phyloP scores from a whole-genome alignment of 2,329 filamentous ascomycete genomes.

The Hirsutella thompsonii region DNA sequence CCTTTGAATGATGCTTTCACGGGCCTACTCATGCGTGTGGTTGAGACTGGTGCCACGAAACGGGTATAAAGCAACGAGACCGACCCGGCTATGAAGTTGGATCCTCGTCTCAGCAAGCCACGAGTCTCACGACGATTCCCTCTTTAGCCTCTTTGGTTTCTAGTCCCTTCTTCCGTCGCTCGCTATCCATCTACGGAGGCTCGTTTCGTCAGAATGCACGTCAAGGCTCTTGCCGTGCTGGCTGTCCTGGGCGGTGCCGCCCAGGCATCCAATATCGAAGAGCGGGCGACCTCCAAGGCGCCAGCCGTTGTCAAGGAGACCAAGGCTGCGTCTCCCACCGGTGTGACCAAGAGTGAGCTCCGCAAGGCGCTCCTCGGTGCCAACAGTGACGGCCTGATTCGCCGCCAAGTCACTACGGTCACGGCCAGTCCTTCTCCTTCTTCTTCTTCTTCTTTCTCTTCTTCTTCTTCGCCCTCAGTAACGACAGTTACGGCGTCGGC shows the following conservation, averaged over 20 bases:
- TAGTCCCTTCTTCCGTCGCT: neutral
- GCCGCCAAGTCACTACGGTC: no score
- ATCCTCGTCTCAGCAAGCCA: neutral
- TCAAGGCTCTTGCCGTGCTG: conserved; percentile 11
- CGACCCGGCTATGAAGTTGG: neutral
- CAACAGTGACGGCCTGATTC: no score
- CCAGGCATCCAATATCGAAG: conserved; percentile 6
- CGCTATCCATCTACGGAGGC: neutral
- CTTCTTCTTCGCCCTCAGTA: no score
- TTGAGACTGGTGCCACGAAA: no score
- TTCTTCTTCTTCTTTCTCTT: no score
- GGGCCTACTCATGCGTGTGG: no score
- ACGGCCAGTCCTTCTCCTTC: no score
- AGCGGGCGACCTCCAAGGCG: neutral
- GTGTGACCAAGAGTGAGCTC: no score
- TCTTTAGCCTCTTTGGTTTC: neutral
- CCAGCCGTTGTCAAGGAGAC: neutral
- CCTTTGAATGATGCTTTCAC: no score
- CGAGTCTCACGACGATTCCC: neutral
- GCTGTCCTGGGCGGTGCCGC: conserved; percentile 10
- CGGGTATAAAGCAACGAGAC: no score
- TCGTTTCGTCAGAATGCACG: conserved; percentile 8
- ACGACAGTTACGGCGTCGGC: no score
- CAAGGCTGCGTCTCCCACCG: neutral
- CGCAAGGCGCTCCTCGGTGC: no score